Base-by-base conservation (phyloP, 2,329 filamentous ascomycete genomes). In the Aspergillus terreus region DNA sequence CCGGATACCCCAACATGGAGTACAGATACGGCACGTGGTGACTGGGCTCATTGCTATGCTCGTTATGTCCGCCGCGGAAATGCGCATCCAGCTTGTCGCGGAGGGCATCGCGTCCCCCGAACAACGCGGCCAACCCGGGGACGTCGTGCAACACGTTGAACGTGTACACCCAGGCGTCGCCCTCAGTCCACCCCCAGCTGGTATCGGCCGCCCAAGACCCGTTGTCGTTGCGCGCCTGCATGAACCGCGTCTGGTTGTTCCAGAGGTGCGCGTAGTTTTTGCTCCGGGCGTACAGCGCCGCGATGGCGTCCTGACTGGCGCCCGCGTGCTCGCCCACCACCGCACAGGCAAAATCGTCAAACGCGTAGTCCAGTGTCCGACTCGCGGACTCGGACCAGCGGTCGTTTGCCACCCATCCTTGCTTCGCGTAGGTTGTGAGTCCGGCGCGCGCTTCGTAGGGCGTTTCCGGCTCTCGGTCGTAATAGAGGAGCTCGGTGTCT, bases 121-220 rank as follows among this genome's bases (percentile, higher is more conserved):
- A 73, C n/a, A 78, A 60, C 1, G 46, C 49, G 4, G 74, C 72
- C 1, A 78, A 62, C 1, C 74, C 75, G 10, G 64, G 58, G 0
- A 72, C 60, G 53, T 78, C 75, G 56, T 78, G 76, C 64, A 76
- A 70, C 9, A 78, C 76, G 44, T 76, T 71, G 56, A 79, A 77
- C 0, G 74, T 77, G 57, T 78, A 79, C n/a, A 76, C 73, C 76
- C 75, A 78, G 44, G 75, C 69, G 55, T 78, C 74, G 12, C 76
- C 76, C 59, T 78, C 76, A 0, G 76, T 76, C 76, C 76, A 78
- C 30, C 76, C 76, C 67, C 73, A 75, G 2, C 32, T 35, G 4
- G 69, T 67, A 2, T 63, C 62, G 35, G 71, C 66, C 0, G 75
- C 74, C 70, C 74, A 78, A 1, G 71, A 70, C 6, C 75, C 74